Conservation (phyloP, 73 alveolate genomes). For the Tetrahymena malaccensis region DNA sequence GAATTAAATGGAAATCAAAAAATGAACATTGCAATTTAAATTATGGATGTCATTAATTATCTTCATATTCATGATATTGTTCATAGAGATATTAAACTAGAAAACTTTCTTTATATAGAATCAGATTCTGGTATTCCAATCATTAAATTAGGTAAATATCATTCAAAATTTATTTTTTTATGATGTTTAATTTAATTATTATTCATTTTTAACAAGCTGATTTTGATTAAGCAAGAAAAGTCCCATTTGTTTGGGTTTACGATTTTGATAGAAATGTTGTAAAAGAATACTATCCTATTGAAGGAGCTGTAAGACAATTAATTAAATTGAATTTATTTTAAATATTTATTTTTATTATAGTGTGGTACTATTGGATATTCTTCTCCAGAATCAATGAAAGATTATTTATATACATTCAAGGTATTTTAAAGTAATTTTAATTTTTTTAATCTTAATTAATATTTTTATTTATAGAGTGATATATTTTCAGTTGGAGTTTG, state of each 20-base stretch:
- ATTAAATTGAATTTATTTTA: not conserved
- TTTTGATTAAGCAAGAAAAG: not conserved
- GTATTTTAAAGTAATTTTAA: not conserved
- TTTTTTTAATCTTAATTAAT: no score
- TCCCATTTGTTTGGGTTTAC: not conserved
- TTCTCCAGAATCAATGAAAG: not conserved
- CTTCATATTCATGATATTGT: not conserved
- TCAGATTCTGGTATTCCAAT: not conserved
- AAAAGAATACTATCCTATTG: not conserved
- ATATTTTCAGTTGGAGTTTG: not conserved
- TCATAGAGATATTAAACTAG: not conserved
- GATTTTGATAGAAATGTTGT: not conserved
- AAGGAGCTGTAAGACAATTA: not conserved
- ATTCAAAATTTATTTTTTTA: not conserved
- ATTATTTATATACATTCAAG: not conserved
- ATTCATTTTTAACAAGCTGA: not conserved
- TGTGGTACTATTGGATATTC: not conserved
- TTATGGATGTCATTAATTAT: not conserved
- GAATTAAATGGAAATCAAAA: not conserved
- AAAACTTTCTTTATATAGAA: not conserved
- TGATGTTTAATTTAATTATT: not conserved
- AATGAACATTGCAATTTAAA: not conserved
- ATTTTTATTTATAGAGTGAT: not conserved
- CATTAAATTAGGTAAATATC: not conserved
- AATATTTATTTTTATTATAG: not conserved